phyloP scores from a whole-genome alignment of 306 rosid genomes.

The Urtica urens region DNA sequence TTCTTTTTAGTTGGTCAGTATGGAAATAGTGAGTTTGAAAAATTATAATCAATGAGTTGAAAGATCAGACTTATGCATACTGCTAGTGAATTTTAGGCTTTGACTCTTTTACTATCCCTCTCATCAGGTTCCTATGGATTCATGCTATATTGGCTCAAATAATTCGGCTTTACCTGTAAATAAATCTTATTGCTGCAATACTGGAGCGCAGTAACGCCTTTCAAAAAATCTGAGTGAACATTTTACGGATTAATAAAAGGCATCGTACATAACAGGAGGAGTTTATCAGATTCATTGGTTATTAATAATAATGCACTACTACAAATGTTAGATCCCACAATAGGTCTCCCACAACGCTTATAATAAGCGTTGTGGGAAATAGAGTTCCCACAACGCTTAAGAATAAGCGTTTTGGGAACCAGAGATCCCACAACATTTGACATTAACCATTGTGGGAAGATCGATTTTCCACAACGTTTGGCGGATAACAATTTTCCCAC shows the following conservation, averaged over 20 bases:
- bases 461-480: too few species aligned
- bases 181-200: conserved; percentile 11
- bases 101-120: conserved; percentile 6
- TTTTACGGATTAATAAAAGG: conserved; percentile 36
- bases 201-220: not conserved
- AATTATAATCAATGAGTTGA: too few species aligned
- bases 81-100: conserved; percentile 1
- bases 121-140: conserved; percentile 82
- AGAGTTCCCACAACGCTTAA: too few species aligned
- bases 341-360: too few species aligned
- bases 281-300: too few species aligned
- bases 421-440: too few species aligned
- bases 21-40: not conserved
- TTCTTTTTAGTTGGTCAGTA: not conserved
- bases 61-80: conserved; percentile 1
- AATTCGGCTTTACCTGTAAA: conserved; percentile 61
- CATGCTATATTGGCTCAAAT: conserved; percentile 67
- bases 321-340: too few species aligned
- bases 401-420: too few species aligned
- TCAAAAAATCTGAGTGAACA: conserved; percentile 16
- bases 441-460: too few species aligned
- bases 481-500: too few species aligned
- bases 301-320: too few species aligned
- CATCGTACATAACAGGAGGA: conserved; percentile 92
- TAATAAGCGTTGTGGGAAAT: too few species aligned